These are phyloP conservation scores for Hypoxylon rubiginosum DNA, from an alignment of 2,329 filamentous ascomycete species.

Conservation along the genomic window DNA sequence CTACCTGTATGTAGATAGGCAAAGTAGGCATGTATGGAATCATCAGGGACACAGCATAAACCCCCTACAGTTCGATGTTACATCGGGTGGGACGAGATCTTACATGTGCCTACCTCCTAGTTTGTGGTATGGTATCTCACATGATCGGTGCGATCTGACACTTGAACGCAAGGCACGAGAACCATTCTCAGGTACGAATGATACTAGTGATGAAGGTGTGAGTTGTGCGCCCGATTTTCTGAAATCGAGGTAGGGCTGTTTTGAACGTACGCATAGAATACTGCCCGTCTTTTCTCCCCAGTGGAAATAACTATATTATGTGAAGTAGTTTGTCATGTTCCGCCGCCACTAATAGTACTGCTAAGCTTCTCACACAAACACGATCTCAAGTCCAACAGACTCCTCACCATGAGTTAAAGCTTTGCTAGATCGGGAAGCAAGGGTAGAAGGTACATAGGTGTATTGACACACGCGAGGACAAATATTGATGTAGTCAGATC, in stretches of 20 bases:
- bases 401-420: neutral
- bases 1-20: no score
- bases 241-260: neutral
- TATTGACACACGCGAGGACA: neutral
- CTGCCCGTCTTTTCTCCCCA: no score
- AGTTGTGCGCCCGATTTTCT: neutral
- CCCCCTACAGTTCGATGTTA: slow-evolving; percentile 1
- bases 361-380: neutral
- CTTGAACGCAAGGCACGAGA: slow-evolving; percentile 26
- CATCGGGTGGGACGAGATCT: slow-evolving; percentile 19
- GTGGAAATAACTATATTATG: neutral
- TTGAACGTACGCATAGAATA: no score
- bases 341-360: neutral
- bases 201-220: neutral
- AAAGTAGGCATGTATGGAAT: neutral
- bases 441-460: neutral
- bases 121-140: slow-evolving; percentile 12
- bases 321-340: neutral
- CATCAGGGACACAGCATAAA: neutral
- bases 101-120: slow-evolving; percentile 20
- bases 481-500: slow-evolving; percentile 3
- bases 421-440: neutral
- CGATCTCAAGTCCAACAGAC: neutral
- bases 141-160: slow-evolving; percentile 21
- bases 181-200: neutral